Conservation (phyloP, 371 early-diverging fungal species). For the Lichtheimia hyalospora region DNA sequence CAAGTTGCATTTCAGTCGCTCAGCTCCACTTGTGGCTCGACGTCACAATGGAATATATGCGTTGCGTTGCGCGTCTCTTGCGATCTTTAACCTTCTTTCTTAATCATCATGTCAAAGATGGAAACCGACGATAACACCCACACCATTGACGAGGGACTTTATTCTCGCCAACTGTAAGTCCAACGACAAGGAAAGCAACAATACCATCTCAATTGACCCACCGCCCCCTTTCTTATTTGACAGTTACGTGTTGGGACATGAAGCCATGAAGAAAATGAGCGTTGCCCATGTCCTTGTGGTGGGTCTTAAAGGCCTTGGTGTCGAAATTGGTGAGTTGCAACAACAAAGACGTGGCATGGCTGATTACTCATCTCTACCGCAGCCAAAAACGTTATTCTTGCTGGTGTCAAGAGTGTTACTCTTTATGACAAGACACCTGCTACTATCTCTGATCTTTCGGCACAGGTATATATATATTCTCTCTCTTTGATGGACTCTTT, state of each 20-base stretch:
- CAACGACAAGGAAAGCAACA: no score
- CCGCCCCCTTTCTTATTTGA: constrained; percentile 4
- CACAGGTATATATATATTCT: constrained; percentile 67
- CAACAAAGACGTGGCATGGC: neutral
- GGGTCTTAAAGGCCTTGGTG: constrained; percentile 96
- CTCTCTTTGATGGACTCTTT: no score
- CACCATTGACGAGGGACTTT: constrained; percentile 92
- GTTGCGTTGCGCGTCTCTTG: neutral
- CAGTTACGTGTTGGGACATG: constrained; percentile 98
- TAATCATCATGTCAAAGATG: constrained; percentile 29
- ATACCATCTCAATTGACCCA: no score
- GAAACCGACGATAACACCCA: constrained; percentile 39
- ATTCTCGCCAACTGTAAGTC: constrained; percentile 96
- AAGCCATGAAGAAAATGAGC: constrained; percentile 99
- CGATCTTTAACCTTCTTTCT: neutral
- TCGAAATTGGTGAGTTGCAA: constrained; percentile 87
- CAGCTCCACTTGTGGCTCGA: neutral
- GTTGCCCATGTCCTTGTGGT: constrained; percentile 95
- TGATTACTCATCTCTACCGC: constrained; percentile 6
- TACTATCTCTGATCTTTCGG: constrained; percentile 85
- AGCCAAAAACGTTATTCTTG: constrained; percentile 99
- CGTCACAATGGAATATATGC: neutral
- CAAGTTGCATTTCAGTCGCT: no score
- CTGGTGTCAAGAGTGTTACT: constrained; percentile 98
- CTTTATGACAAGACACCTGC: constrained; percentile 87